Percentiles rank a stretch among this genome's conserved stretches.
These are phyloP conservation scores for Mediolabrus comicus DNA, from an alignment of 108 stramenopile genomes.

Conservation along the genomic window DNA sequence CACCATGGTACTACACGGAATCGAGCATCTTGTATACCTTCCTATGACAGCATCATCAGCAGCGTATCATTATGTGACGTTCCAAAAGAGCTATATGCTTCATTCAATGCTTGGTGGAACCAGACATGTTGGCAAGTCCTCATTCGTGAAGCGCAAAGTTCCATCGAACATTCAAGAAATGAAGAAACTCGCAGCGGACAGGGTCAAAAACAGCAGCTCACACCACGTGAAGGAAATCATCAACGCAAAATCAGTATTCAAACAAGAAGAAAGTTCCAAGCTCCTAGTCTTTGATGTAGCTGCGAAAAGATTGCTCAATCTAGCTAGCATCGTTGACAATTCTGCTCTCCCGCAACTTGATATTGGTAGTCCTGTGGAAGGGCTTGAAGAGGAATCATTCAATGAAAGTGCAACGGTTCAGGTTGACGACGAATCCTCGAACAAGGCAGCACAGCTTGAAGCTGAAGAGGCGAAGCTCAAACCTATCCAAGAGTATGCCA, in stretches of 20 bases:
- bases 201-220: not conserved
- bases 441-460: not conserved
- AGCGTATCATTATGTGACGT: not conserved
- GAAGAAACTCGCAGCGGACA: not conserved
- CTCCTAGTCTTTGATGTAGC: not conserved
- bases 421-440: not conserved
- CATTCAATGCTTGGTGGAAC: not conserved
- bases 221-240: not conserved
- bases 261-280: not conserved
- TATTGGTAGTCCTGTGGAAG: not conserved
- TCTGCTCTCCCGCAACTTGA: not conserved
- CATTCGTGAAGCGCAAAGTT: not conserved
- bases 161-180: not conserved
- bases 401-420: not conserved
- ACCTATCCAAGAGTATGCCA: constrained; percentile 5
- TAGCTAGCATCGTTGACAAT: not conserved
- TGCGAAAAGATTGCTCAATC: not conserved
- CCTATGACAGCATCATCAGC: not conserved
- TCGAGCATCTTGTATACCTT: not conserved
- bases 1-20: not conserved
- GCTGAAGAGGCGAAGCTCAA: constrained; percentile 5
- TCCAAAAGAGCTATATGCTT: not conserved
- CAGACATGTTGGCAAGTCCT: not conserved
- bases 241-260: not conserved
- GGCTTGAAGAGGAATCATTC: not conserved